Conservation (phyloP, 352 stramenopile species). For the Phytophthora litchii region DNA sequence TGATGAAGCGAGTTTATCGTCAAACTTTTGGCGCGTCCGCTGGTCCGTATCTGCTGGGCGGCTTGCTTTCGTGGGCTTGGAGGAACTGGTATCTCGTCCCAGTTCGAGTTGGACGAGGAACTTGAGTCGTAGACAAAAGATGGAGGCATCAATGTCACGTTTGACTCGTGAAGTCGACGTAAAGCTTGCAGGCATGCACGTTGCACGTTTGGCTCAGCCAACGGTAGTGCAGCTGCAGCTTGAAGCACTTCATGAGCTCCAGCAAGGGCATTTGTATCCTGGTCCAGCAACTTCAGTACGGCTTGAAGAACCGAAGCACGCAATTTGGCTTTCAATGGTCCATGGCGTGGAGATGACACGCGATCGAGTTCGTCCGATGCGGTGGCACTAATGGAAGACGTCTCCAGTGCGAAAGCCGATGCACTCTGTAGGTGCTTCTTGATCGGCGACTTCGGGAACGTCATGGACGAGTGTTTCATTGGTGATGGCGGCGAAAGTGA, state of each 20-base stretch:
- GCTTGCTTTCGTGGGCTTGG: slow-evolving; percentile 18
- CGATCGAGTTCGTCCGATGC: neutral
- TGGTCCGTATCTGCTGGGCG: neutral
- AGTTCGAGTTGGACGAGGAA: slow-evolving; percentile 13
- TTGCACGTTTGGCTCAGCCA: slow-evolving; percentile 46
- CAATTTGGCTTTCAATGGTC: slow-evolving; percentile 26
- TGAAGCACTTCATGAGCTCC: slow-evolving; percentile 61
- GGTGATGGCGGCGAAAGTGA: slow-evolving; percentile 5
- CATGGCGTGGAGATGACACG: slow-evolving; percentile 11
- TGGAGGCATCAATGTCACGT: slow-evolving; percentile 4
- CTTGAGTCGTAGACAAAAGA: slow-evolving; percentile 10
- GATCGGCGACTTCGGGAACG: slow-evolving; percentile 46
- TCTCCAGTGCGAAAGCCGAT: slow-evolving; percentile 2
- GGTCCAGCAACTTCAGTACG: slow-evolving; percentile 61
- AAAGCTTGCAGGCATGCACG: slow-evolving; percentile 50
- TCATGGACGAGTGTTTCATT: slow-evolving; percentile 9
- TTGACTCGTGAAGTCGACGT: slow-evolving; percentile 27
- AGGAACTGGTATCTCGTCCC: slow-evolving; percentile 11
- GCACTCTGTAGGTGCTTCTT: slow-evolving; percentile 61
- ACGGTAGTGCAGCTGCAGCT: slow-evolving; percentile 41
- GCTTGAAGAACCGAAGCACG: slow-evolving; percentile 61
- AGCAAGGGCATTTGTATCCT: slow-evolving; percentile 49
- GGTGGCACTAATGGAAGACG: neutral
- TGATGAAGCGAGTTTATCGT: slow-evolving; percentile 42
- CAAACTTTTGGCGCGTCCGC: slow-evolving; percentile 40